phyloP scores from a whole-genome alignment of 371 early-diverging fungal species.

The Mucor plumbeus region DNA sequence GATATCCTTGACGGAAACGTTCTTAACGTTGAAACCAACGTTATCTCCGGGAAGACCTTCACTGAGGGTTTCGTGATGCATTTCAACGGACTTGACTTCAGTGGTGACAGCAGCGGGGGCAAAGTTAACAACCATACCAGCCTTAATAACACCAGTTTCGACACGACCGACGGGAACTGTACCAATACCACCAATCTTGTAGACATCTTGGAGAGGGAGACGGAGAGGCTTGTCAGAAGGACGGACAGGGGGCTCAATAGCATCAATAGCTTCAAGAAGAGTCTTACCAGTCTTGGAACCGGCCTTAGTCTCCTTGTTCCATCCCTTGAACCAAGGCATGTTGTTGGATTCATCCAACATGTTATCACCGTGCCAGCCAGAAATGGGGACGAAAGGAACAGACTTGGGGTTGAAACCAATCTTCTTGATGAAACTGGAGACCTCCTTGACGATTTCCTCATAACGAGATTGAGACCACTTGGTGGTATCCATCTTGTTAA shows the following conservation, averaged over 20 bases:
- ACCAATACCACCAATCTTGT: constrained; percentile 98
- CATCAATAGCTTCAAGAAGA: constrained; percentile 93
- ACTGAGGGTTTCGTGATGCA: constrained; percentile 95
- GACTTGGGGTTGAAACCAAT: constrained; percentile 93
- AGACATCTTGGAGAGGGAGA: constrained; percentile 96
- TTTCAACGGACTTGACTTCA: constrained; percentile 98
- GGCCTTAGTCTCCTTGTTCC: constrained; percentile 89
- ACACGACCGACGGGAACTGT: constrained; percentile 97
- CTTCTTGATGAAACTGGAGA: constrained; percentile 94
- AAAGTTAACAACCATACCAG: constrained; percentile 91
- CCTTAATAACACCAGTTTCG: constrained; percentile 94
- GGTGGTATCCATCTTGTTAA: constrained; percentile 99
- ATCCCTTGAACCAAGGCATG: constrained; percentile 98
- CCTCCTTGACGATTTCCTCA: constrained; percentile 94
- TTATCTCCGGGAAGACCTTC: constrained; percentile 98
- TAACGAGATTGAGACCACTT: constrained; percentile 94
- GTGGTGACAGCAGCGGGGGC: constrained; percentile 88
- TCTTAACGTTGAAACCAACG: constrained; percentile 98
- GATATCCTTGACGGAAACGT: constrained; percentile 95
- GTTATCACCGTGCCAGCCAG: constrained; percentile 98
- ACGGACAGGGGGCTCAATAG: constrained; percentile 91
- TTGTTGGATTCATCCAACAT: constrained; percentile 91
- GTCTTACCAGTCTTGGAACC: constrained; percentile 88
- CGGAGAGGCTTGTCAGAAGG: constrained; percentile 96
- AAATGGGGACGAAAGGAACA: constrained; percentile 96